A percentile compares a stretch with the other conserved stretches of the same genome.
Conservation (phyloP, 2,329 filamentous ascomycete species). For the Cladosporium phlei region DNA sequence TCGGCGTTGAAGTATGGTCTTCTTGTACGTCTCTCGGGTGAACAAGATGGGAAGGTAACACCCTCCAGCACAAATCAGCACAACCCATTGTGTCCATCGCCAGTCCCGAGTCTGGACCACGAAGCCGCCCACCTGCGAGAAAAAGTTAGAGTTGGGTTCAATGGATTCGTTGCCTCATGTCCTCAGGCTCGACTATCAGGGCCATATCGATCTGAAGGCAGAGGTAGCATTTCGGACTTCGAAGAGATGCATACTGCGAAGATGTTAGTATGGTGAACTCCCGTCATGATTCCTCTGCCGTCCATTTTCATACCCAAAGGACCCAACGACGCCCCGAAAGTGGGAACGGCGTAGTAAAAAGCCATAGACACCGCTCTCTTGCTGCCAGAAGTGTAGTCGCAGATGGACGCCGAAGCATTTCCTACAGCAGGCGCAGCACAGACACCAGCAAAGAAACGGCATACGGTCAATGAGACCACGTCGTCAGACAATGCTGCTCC, state of each 20-base stretch:
- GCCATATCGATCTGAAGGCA: too few species aligned
- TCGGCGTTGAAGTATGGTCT: slow-evolving; percentile 28
- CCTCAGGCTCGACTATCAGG: too few species aligned
- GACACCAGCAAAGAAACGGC: slow-evolving; percentile 46
- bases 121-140: slow-evolving; percentile 35
- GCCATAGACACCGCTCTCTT: slow-evolving; percentile 26
- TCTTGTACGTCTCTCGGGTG: slow-evolving; percentile 31
- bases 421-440: slow-evolving; percentile 33
- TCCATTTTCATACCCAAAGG: too few species aligned
- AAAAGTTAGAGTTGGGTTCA: too few species aligned
- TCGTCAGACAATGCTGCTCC: slow-evolving; percentile 27
- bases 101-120: slow-evolving; percentile 27
- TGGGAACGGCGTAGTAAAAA: slow-evolving; percentile 23
- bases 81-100: slow-evolving; percentile 34
- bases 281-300: too few species aligned
- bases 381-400: slow-evolving; percentile 28
- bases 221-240: too few species aligned
- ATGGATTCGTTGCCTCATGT: too few species aligned
- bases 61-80: slow-evolving; percentile 28
- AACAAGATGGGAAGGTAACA: slow-evolving; percentile 27
- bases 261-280: too few species aligned
- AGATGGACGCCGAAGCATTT: slow-evolving; percentile 28
- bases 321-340: slow-evolving; percentile 26
- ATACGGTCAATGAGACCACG: slow-evolving; percentile 23
- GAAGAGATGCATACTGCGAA: too few species aligned